phyloP scores from a whole-genome alignment of 1,139 yeast species.

The Yarrowia galli region DNA sequence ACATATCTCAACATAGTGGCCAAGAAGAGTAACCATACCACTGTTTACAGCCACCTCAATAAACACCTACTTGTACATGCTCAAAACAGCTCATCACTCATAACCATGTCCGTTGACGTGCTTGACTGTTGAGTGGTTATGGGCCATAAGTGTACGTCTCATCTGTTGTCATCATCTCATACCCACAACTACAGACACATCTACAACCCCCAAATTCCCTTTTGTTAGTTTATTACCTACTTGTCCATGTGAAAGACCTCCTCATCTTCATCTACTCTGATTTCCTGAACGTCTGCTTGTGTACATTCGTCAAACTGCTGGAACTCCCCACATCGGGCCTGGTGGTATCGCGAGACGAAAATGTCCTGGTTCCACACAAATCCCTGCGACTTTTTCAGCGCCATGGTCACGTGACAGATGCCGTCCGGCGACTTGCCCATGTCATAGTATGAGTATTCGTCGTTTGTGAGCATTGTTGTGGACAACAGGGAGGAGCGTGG shows the following conservation, averaged over 20 bases:
- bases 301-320: slow-evolving; percentile 33
- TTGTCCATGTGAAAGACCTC: slow-evolving; percentile 29
- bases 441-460: slow-evolving; percentile 66
- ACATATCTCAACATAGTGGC: no score
- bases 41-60: no score
- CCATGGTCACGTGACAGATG: slow-evolving; percentile 49
- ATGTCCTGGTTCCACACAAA: slow-evolving; percentile 76
- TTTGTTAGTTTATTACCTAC: slow-evolving; percentile 11
- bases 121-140: no score
- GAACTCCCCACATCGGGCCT: slow-evolving; percentile 44
- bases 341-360: slow-evolving; percentile 72
- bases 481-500: slow-evolving; percentile 22
- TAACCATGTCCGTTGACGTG: no score
- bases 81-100: no score
- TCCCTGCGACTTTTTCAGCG: slow-evolving; percentile 72
- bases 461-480: slow-evolving; percentile 64
- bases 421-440: slow-evolving; percentile 48
- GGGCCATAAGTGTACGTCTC: background rate
- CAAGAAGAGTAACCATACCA: no score
- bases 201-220: background rate
- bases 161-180: background rate
- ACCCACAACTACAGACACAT: no score
- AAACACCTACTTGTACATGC: no score
- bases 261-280: slow-evolving; percentile 28
- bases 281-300: slow-evolving; percentile 25